Base-by-base conservation (phyloP, 805 yeast genomes). In the Wickerhamiella shivajii region DNA sequence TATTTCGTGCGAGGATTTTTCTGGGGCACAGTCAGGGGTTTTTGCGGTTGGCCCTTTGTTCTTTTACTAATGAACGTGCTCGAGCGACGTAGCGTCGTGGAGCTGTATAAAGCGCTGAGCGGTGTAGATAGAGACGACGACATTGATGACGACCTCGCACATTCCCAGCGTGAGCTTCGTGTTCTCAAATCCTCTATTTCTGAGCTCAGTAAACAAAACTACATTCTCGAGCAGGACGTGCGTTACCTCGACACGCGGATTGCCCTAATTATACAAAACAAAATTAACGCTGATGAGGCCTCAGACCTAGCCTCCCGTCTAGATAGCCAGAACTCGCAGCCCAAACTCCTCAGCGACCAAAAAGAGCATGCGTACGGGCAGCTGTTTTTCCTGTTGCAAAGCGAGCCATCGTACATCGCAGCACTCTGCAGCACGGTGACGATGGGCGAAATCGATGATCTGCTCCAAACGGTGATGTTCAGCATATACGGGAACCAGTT, bases 401-500 rank as follows among this genome's bases (percentile, higher is more conserved):
- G 50, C 15, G 60, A 58, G 32, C 61, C 61, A 5, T 44, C 45
- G 25, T 53, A 57, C 29, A 50, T 58, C 30, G 59, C 62, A 1
- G 24, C 42, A 24, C 45, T 58, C 11, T 52, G 57, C 29, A 41
- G 49, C 12, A 33, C 42, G 18, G 53, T 56, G 4, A 42, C 53
- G 6, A 45, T 56, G 50, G 43, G 50, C 5, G 61, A 58, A 31
- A 54, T 58, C 28, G 62, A 58, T 34, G 51, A 52, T 5, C 45
- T 58, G 31, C 46, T 58, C 7, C 60, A 55, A 29, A 57, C 59
- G 4, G 58, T 57, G 39, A 57, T 57, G 60, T 57, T 56, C 42
- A 53, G 56, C 8, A 48, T 58, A 27, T 59, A 50, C 37, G 62
- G 63, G n/a, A 58, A 57, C 39, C 63, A 58, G 41, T 55, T 56